phyloP scores from a whole-genome alignment of 768 basidiomycete genomes.

The Russula dissimulans region DNA sequence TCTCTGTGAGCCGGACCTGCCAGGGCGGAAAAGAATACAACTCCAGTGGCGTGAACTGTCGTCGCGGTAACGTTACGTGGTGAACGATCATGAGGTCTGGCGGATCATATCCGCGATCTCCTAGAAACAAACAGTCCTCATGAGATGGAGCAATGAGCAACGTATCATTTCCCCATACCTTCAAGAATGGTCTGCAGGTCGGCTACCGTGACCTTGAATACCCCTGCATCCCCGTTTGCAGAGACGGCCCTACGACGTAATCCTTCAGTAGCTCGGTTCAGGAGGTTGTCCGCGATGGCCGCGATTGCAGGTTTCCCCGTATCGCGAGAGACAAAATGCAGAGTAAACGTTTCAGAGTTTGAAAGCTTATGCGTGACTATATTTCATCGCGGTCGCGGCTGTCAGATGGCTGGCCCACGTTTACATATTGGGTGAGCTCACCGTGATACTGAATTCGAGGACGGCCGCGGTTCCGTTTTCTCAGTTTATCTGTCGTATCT shows the following conservation, averaged over 20 bases:
- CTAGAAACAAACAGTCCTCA: conserved; percentile 26
- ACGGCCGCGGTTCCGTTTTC: conserved; percentile 2
- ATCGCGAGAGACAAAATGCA: conserved; percentile 17
- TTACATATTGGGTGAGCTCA: background rate
- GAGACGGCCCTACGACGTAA: background rate
- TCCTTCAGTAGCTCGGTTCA: conserved; percentile 1
- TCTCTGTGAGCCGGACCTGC: conserved; percentile 76
- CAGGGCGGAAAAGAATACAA: conserved; percentile 75
- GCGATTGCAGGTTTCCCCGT: conserved; percentile 19
- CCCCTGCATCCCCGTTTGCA: conserved; percentile 20
- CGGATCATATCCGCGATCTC: conserved; percentile 44
- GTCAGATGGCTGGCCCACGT: background rate
- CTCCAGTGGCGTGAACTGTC: conserved; percentile 43
- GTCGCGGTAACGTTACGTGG: conserved; percentile 34
- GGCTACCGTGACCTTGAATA: conserved; percentile 31
- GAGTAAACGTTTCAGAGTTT: conserved; percentile 1
- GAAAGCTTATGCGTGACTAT: background rate
- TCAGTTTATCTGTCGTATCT: background rate
- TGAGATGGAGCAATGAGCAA: background rate
- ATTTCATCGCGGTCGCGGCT: background rate
- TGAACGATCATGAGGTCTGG: conserved; percentile 78
- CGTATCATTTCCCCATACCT: conserved; percentile 32
- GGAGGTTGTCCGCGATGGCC: conserved; percentile 8
- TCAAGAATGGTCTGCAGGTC: conserved; percentile 45
- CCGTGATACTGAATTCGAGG: conserved; percentile 17